phyloP scores from a whole-genome alignment of 306 rosid genomes.

The Rosa rugosa region DNA sequence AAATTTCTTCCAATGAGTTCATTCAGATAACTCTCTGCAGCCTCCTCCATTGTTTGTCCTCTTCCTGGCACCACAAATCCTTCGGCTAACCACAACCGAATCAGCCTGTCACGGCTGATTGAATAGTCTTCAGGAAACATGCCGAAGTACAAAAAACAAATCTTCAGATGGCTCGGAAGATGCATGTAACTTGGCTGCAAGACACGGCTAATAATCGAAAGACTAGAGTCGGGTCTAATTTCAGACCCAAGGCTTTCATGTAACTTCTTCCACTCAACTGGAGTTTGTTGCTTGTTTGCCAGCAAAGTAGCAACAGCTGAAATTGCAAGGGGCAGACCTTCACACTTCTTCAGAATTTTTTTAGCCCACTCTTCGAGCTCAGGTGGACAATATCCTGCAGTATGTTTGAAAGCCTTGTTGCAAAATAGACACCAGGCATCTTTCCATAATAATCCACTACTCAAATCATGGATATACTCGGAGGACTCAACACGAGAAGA shows the following conservation, averaged over 20 bases:
- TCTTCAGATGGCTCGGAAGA: conserved; percentile 3
- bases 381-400: background rate
- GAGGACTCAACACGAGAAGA: background rate
- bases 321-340: background rate
- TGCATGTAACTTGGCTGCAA: conserved; percentile 9
- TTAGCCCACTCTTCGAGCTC: background rate
- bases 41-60: background rate
- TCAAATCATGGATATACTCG: conserved; percentile 14
- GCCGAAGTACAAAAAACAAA: conserved; percentile 1
- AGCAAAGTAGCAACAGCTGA: background rate
- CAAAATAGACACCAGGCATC: background rate
- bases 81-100: conserved; percentile 14
- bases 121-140: conserved; percentile 10
- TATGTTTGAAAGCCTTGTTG: conserved; percentile 4
- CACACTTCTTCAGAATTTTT: background rate
- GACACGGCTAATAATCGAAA: background rate
- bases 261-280: background rate
- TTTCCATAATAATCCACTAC: background rate
- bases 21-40: background rate
- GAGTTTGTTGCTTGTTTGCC: background rate
- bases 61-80: background rate
- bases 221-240: background rate
- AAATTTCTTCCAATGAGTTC: conserved; percentile 7
- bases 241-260: background rate
- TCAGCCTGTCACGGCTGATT: conserved; percentile 11